phyloP scores from a whole-genome alignment of 2,329 filamentous ascomycete species.

The Aureobasidium sp. region DNA sequence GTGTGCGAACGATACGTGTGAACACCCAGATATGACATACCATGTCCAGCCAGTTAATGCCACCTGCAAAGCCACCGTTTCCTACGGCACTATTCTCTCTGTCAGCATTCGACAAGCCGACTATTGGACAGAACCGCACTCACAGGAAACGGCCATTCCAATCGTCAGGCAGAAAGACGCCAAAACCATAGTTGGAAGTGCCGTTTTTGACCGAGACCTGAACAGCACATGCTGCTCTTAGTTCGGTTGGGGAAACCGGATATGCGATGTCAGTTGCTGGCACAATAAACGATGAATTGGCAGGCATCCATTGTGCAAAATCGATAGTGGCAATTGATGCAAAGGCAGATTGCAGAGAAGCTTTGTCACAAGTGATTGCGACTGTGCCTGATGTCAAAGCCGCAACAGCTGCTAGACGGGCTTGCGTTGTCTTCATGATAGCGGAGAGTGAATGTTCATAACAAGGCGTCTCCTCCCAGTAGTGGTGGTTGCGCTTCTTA shows the following conservation, averaged over 20 bases:
- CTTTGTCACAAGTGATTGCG: slow-evolving; percentile 26
- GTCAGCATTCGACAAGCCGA: background rate
- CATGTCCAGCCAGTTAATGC: slow-evolving; percentile 46
- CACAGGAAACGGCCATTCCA: slow-evolving; percentile 30
- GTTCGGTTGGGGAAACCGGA: slow-evolving; percentile 32
- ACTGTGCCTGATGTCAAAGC: background rate
- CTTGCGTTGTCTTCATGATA: background rate
- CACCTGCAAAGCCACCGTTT: slow-evolving; percentile 42
- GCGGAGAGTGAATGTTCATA: no score
- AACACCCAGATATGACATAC: slow-evolving; percentile 20
- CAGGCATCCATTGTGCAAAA: slow-evolving; percentile 28
- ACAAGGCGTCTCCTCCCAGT: background rate
- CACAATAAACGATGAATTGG: slow-evolving; percentile 34
- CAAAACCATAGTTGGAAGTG: slow-evolving; percentile 26
- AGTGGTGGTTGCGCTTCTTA: background rate
- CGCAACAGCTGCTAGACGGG: background rate
- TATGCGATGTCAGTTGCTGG: slow-evolving; percentile 34
- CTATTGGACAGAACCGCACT: background rate
- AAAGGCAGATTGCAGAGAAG: slow-evolving; percentile 29
- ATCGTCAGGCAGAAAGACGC: slow-evolving; percentile 27
- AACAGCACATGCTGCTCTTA: slow-evolving; percentile 27
- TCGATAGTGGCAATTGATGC: slow-evolving; percentile 32
- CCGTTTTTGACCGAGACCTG: slow-evolving; percentile 27
- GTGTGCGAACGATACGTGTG: background rate
- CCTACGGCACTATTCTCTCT: slow-evolving; percentile 30